Conservation (phyloP, 2,329 filamentous ascomycete genomes). For the Aureobasidium sp. region DNA sequence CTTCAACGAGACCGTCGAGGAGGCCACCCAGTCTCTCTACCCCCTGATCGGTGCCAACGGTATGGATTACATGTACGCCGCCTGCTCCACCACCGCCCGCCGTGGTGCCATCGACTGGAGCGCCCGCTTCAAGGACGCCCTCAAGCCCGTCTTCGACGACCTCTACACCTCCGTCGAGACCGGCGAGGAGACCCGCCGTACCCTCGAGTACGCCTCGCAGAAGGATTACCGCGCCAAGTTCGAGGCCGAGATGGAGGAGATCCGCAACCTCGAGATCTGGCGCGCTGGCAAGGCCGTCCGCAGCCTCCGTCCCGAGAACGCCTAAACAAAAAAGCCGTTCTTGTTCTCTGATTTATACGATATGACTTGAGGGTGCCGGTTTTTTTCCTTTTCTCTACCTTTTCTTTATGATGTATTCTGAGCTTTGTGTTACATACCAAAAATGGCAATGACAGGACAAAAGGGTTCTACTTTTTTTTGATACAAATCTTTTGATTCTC, state of each 20-base stretch:
- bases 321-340: slow-evolving; percentile 20
- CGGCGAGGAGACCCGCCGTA: slow-evolving; percentile 91
- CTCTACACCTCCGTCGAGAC: slow-evolving; percentile 90
- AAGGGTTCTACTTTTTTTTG: slow-evolving; percentile 10
- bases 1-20: slow-evolving; percentile 99
- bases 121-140: slow-evolving; percentile 89
- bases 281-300: slow-evolving; percentile 95
- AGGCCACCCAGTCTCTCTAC: slow-evolving; percentile 97
- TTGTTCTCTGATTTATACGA: slow-evolving; percentile 5
- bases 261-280: slow-evolving; percentile 98
- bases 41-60: slow-evolving; percentile 94
- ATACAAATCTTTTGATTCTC: neutral
- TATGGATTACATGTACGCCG: slow-evolving; percentile 99
- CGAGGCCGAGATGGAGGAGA: slow-evolving; percentile 98
- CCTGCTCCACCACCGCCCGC: slow-evolving; percentile 96
- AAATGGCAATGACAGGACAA: slow-evolving; percentile 16
- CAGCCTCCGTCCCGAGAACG: slow-evolving; percentile 34
- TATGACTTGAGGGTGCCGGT: slow-evolving; percentile 1
- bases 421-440: slow-evolving; percentile 13
- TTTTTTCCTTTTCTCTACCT: neutral
- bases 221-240: slow-evolving; percentile 94
- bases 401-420: slow-evolving; percentile 14
- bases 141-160: slow-evolving; percentile 98
- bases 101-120: slow-evolving; percentile 99
- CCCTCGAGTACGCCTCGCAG: slow-evolving; percentile 94